These are phyloP conservation scores for Sclerotinia sclerotiorum DNA, from an alignment of 2,329 filamentous ascomycete genomes.

Conservation along the genomic window DNA sequence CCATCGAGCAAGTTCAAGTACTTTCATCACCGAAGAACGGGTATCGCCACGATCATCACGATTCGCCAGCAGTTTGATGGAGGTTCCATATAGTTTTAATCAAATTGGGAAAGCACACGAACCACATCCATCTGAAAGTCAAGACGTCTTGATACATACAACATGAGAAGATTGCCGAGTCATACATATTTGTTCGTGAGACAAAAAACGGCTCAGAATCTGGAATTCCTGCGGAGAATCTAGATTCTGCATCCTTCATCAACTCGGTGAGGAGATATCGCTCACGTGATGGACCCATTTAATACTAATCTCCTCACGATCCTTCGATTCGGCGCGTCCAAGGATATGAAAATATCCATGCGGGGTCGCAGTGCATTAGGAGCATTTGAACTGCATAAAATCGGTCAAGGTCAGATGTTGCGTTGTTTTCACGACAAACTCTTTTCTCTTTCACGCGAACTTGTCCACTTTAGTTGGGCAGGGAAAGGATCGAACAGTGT, in stretches of 20 bases:
- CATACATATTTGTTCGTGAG: conserved; percentile 1
- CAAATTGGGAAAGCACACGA: conserved; percentile 2
- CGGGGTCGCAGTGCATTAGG: conserved; percentile 11
- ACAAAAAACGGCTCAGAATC: background rate
- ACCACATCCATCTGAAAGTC: background rate
- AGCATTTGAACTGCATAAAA: conserved; percentile 21
- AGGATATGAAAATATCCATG: conserved; percentile 15
- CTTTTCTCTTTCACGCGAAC: conserved; percentile 1
- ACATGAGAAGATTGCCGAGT: background rate
- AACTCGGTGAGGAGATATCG: background rate
- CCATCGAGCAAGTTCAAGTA: conserved; percentile 1
- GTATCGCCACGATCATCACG: conserved; percentile 8
- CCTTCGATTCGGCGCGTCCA: conserved; percentile 6
- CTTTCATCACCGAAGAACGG: conserved; percentile 6
- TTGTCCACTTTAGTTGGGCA: conserved; percentile 19
- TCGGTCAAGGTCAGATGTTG: conserved; percentile 21
- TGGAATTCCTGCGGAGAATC: background rate
- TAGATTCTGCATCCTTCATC: conserved; percentile 1
- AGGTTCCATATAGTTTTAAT: background rate
- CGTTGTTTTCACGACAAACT: conserved; percentile 19
- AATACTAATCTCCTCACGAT: background rate
- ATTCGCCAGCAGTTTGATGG: conserved; percentile 11
- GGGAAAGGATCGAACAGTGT: conserved; percentile 12
- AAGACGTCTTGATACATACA: conserved; percentile 12
- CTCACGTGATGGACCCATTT: background rate